Evolutionary conservation across 306 rosid species (phyloP).

Genomic region (Oxytropis ochrocephala): DNA sequence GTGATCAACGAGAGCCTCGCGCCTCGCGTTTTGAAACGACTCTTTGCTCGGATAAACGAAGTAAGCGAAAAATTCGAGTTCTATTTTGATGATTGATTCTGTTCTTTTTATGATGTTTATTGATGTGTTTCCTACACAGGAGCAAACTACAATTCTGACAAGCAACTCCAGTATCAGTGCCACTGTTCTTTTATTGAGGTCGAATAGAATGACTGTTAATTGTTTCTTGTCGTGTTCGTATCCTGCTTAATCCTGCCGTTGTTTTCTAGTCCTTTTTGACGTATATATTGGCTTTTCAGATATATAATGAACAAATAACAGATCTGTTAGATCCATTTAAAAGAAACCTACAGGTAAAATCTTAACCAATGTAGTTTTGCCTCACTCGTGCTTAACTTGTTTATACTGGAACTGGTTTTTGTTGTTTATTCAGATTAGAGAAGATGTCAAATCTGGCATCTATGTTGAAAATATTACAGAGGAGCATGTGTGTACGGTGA

Average conservation of each 20-base stretch:
- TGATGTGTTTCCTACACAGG: slow-evolving; percentile 38
- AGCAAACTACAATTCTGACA: slow-evolving; percentile 68
- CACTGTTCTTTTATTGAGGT: slow-evolving; percentile 89
- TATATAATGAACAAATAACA: slow-evolving; percentile 89
- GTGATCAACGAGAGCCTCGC: slow-evolving; percentile 68
- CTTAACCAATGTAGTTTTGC: too few species aligned
- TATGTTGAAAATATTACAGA: slow-evolving; percentile 88
- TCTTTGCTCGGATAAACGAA: slow-evolving; percentile 71
- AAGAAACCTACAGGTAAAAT: slow-evolving; percentile 65
- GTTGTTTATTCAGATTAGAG: too few species aligned
- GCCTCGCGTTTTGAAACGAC: slow-evolving; percentile 75
- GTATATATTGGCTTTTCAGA: slow-evolving; percentile 41
- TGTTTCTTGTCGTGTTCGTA: slow-evolving; percentile 2
- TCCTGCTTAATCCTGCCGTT: not conserved
- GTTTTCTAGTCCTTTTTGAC: slow-evolving; percentile 18
- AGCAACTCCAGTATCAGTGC: slow-evolving; percentile 70
- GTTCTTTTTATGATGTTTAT: not conserved
- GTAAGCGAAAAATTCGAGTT: slow-evolving; percentile 29
- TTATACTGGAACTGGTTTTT: too few species aligned
- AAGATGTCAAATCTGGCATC: slow-evolving; percentile 84
- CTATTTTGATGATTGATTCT: not conserved
- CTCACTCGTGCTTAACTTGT: too few species aligned
- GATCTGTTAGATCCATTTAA: slow-evolving; percentile 83
- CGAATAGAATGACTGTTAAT: too few species aligned
- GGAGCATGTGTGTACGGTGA: slow-evolving; percentile 52